phyloP scores from a whole-genome alignment of 345 rosid genomes.

The Melaleuca quinquenervia region DNA sequence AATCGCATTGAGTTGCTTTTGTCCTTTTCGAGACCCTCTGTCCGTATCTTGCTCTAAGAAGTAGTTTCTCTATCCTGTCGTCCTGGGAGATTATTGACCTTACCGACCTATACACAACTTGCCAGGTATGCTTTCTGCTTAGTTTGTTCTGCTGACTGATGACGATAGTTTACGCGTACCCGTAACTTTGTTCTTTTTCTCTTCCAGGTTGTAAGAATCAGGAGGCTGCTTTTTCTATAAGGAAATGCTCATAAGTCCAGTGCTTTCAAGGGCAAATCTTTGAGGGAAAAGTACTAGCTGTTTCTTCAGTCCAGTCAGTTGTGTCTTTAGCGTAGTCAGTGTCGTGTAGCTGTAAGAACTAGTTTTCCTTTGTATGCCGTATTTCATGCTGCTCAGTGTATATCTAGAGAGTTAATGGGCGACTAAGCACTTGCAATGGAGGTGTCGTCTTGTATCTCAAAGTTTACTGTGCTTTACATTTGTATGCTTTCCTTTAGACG shows the following conservation, averaged over 20 bases:
- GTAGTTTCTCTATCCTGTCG: not conserved
- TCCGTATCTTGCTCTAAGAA: conserved; percentile 5
- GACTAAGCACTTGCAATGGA: not conserved
- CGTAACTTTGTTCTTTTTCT: not conserved
- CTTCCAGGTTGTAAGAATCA: not conserved
- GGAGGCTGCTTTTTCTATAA: conserved; percentile 1
- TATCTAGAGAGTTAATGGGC: not conserved
- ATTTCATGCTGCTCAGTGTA: not conserved
- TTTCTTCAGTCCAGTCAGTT: not conserved
- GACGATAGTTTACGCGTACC: not conserved
- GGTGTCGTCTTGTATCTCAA: not conserved
- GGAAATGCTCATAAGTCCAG: conserved; percentile 2
- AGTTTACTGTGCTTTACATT: not conserved
- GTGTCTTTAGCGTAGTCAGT: not conserved
- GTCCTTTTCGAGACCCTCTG: not conserved
- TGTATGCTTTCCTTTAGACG: not conserved
- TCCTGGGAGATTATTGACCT: conserved; percentile 16
- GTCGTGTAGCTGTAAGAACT: not conserved
- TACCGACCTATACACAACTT: not conserved
- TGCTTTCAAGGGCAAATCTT: conserved; percentile 2
- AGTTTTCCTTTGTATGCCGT: not conserved
- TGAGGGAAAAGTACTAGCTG: not conserved
- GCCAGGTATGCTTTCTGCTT: not conserved
- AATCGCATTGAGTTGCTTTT: not conserved
- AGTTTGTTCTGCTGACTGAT: not conserved